A percentile compares a stretch with the other conserved stretches of the same genome.
phyloP scores from a whole-genome alignment of 2,329 filamentous ascomycete species.

The Scleromitrula shiraiana region DNA sequence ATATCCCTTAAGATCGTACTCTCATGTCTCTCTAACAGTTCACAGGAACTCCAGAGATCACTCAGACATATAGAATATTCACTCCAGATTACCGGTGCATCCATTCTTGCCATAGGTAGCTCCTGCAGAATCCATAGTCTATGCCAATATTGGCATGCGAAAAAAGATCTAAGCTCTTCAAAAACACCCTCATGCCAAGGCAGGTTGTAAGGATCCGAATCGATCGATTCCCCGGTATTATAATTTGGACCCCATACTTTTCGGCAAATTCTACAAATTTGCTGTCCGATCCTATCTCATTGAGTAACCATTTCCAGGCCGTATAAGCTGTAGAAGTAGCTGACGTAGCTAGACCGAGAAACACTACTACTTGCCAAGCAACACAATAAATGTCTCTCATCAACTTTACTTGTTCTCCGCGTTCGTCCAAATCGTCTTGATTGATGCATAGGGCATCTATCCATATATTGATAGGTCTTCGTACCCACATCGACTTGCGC shows the following conservation, averaged over 20 bases:
- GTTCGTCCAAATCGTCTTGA: constrained; percentile 10
- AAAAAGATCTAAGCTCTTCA: neutral
- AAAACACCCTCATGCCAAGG: constrained; percentile 1
- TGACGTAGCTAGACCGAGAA: neutral
- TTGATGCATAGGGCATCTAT: constrained; percentile 13
- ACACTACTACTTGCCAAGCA: constrained; percentile 5
- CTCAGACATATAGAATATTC: neutral
- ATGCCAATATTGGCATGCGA: constrained; percentile 5
- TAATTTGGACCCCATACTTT: constrained; percentile 1
- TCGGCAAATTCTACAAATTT: constrained; percentile 4
- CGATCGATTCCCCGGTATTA: neutral
- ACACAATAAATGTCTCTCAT: constrained; percentile 10
- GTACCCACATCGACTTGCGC: neutral
- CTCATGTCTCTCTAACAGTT: constrained; percentile 2
- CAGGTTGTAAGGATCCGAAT: constrained; percentile 1
- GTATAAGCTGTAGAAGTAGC: neutral
- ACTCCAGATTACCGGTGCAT: constrained; percentile 4
- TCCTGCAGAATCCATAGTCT: constrained; percentile 10
- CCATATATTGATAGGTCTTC: constrained; percentile 5
- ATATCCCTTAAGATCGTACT: constrained; percentile 1
- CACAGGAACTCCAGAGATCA: constrained; percentile 6
- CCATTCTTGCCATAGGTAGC: constrained; percentile 1
- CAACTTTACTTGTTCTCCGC: constrained; percentile 8
- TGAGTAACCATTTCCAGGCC: neutral
- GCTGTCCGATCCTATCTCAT: neutral